A percentile compares a stretch with the other conserved stretches of the same genome.
Conservation (phyloP, 345 rosid genomes). For the Sonneratia caseolaris region DNA sequence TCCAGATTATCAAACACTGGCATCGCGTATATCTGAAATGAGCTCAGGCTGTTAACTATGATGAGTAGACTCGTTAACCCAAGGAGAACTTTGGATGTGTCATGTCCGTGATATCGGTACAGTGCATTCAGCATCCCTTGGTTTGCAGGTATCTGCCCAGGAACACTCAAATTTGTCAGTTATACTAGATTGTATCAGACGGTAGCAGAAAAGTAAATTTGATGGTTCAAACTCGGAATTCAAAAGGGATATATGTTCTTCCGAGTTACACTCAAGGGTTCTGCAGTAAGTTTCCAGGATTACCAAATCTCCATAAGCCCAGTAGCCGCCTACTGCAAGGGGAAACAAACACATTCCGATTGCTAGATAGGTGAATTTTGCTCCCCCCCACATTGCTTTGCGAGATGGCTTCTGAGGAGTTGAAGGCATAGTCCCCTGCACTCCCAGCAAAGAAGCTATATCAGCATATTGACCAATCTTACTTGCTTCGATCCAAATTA, state of each 20-base stretch:
- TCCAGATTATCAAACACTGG: constrained; percentile 46
- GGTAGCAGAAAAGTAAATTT: constrained; percentile 2
- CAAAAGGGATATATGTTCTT: no score
- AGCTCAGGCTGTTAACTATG: constrained; percentile 19
- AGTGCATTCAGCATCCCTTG: constrained; percentile 2
- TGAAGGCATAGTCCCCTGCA: constrained; percentile 35
- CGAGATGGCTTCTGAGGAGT: constrained; percentile 23
- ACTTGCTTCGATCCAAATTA: no score
- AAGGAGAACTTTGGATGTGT: constrained; percentile 17
- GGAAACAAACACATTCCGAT: constrained; percentile 27
- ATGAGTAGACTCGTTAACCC: constrained; percentile 18
- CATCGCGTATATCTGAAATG: constrained; percentile 53
- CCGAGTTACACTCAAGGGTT: no score
- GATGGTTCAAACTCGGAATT: not conserved
- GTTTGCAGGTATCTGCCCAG: not conserved
- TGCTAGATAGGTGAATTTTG: constrained; percentile 17
- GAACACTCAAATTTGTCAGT: no score
- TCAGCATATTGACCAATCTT: no score
- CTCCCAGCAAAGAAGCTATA: no score
- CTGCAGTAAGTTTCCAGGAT: no score
- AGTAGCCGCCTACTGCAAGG: constrained; percentile 30
- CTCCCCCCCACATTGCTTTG: constrained; percentile 37
- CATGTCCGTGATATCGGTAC: constrained; percentile 11
- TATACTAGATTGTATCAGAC: no score
- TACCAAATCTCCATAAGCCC: constrained; percentile 33